Conservation (phyloP, 2,329 filamentous ascomycete species). For the Tolypocladium album region DNA sequence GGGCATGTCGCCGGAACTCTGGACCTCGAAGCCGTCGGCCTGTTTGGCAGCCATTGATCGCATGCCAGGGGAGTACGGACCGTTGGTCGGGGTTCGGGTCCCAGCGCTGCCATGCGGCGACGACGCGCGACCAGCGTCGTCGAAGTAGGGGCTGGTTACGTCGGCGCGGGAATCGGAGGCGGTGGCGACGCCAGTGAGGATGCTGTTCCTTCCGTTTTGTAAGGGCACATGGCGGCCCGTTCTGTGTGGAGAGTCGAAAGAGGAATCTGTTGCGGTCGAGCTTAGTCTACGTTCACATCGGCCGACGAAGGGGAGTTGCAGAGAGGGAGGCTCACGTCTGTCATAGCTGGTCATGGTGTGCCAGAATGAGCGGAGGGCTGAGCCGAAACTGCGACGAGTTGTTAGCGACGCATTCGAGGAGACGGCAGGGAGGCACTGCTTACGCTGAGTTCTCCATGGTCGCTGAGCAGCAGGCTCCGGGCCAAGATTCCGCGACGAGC, state of each 20-base stretch:
- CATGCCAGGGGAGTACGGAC: conserved; percentile 84
- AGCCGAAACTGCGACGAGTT: conserved; percentile 42
- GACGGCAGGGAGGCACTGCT: conserved; percentile 5
- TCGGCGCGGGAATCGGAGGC: conserved; percentile 83
- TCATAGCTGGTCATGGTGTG: conserved; percentile 74
- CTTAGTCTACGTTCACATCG: background rate
- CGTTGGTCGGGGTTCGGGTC: conserved; percentile 35
- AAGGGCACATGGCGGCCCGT: conserved; percentile 85
- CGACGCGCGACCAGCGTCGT: conserved; percentile 52
- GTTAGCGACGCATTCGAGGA: conserved; percentile 7
- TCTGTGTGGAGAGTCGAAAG: conserved; percentile 85
- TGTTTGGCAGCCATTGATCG: conserved; percentile 64
- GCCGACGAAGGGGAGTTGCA: background rate
- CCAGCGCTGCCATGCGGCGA: conserved; percentile 36
- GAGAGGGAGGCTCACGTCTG: conserved; percentile 41
- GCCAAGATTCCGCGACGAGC: conserved; percentile 2
- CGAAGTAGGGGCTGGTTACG: conserved; percentile 66
- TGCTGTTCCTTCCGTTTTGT: conserved; percentile 67
- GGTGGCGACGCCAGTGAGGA: conserved; percentile 80
- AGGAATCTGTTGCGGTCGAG: conserved; percentile 55
- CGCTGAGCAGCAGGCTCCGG: conserved; percentile 9
- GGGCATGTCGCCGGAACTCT: conserved; percentile 73
- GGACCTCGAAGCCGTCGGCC: conserved; percentile 57
- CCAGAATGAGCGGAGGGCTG: conserved; percentile 85
- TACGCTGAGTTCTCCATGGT: conserved; percentile 19